Evolutionary conservation across 495 filamentous ascomycete species (phyloP), one percentile per base, ranked within the genome.

Genomic region (Aspergillus bridgeri): DNA sequence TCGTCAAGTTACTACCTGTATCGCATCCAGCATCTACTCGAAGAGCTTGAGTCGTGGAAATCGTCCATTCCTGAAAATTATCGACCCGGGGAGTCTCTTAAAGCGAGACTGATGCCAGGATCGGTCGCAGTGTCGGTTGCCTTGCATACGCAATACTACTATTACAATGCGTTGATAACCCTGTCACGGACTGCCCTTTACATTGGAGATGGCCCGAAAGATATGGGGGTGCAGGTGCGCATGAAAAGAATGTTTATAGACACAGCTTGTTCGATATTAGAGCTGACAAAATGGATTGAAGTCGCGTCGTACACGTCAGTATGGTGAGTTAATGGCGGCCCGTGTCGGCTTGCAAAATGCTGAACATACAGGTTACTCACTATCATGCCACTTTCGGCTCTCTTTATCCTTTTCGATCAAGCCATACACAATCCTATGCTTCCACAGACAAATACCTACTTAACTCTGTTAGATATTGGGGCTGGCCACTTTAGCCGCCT

Each of bases 281-380:
- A 66, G 9, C 43, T 62, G 21, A 66, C 63, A 5, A 60, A 42
- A 6, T 66, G 48, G 17, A 63, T 66, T 13, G 63, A 66, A n/a
- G 60, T 66, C 6, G 25, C 54, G 11, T 60, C 60, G 13, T 58
- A 57, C 3, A 62, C 60, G 1, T 58, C 60, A 17, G 19, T 63
- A 20, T 66, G 63, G 63, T 63, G 53, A 53, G 33, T 38, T 15
- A 13, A 15, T 38, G 11, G 13, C 33, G 13, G 4, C 5, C 1
- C 33, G 33, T 1, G 3, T 15, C 0, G 2, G 33, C 33, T 17
- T 38, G 1, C 33, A 0, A 4, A 15, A 15, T 29, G 7, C 33
- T 38, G 17, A 38, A 38, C 2, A 13, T 15, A 3, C 33, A 38
- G 33, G 33, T 9, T 38, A 38, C 33, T 38, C 1, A 13, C 33